Evolutionary conservation across 345 rosid genomes (phyloP).

Genomic region (Trapa incisa): DNA sequence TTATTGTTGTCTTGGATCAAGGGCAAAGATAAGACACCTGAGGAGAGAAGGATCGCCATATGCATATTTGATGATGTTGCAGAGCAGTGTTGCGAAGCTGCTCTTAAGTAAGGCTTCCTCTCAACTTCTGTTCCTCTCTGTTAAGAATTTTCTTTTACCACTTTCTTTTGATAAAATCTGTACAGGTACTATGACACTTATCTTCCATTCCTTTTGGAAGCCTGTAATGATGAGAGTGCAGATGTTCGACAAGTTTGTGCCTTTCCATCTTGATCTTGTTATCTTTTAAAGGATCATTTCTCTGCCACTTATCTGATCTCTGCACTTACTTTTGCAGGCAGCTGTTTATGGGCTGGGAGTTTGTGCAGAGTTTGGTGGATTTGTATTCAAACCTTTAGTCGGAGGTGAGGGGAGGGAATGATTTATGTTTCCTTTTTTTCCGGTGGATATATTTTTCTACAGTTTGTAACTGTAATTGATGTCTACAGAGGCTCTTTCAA

Average conservation of each 20-base stretch:
- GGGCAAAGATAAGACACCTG: slow-evolving; percentile 99
- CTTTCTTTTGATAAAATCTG: slow-evolving; percentile 7
- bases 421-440: neutral
- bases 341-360: slow-evolving; percentile 99
- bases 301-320: slow-evolving; percentile 3
- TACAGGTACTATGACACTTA: slow-evolving; percentile 85
- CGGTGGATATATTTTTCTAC: neutral
- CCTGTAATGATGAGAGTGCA: slow-evolving; percentile 84
- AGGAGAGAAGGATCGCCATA: slow-evolving; percentile 98
- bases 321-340: slow-evolving; percentile 43
- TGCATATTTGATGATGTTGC: slow-evolving; percentile 99
- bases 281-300: slow-evolving; percentile 5
- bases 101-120: slow-evolving; percentile 56
- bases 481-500: slow-evolving; percentile 83
- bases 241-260: slow-evolving; percentile 89
- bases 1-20: slow-evolving; percentile 12
- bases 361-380: slow-evolving; percentile 97
- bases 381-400: slow-evolving; percentile 80
- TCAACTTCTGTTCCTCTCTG: slow-evolving; percentile 1
- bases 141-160: slow-evolving; percentile 9
- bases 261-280: slow-evolving; percentile 1
- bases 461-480: slow-evolving; percentile 16
- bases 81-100: slow-evolving; percentile 90
- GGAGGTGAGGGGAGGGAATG: slow-evolving; percentile 40
- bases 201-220: slow-evolving; percentile 97